These are phyloP conservation scores for Hanseniaspora opuntiae DNA, from an alignment of 805 yeast species.

Conservation along the genomic window DNA sequence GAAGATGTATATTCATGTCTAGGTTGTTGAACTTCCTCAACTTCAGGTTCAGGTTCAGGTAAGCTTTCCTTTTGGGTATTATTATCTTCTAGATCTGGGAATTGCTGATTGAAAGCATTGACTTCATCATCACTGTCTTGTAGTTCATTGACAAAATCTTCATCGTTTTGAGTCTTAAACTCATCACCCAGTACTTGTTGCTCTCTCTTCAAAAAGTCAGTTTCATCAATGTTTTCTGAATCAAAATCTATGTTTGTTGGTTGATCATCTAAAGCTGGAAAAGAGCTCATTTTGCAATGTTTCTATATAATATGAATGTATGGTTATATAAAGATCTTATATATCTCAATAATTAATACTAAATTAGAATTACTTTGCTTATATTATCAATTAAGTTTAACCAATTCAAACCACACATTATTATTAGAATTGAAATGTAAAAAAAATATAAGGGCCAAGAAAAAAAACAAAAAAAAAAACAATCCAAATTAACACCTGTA, in stretches of 20 bases:
- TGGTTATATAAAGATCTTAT: background rate
- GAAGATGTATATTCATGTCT: constrained; percentile 30
- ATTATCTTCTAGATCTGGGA: constrained; percentile 33
- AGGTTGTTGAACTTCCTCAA: constrained; percentile 28
- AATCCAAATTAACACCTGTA: background rate
- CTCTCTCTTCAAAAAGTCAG: constrained; percentile 57
- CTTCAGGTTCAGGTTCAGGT: constrained; percentile 21
- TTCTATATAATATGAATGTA: background rate
- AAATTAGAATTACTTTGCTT: too few relatives aligned
- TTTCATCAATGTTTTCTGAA: constrained; percentile 24
- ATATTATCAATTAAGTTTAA: too few relatives aligned
- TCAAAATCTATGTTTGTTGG: constrained; percentile 11
- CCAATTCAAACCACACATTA: too few relatives aligned
- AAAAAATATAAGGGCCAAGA: too few relatives aligned
- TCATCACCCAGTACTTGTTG: constrained; percentile 57
- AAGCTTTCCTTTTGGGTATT: constrained; percentile 4
- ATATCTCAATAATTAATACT: background rate
- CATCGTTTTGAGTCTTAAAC: constrained; percentile 52
- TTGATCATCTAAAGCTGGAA: constrained; percentile 50
- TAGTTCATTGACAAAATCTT: constrained; percentile 30
- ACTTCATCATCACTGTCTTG: constrained; percentile 31
- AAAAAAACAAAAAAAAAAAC: background rate
- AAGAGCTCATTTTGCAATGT: constrained; percentile 42
- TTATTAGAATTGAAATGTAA: too few relatives aligned
- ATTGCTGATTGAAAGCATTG: constrained; percentile 49